Percentiles rank a stretch among this genome's conserved stretches.
phyloP scores from a whole-genome alignment of 2,329 filamentous ascomycete genomes.

The Dothideomycetidae sp. region DNA sequence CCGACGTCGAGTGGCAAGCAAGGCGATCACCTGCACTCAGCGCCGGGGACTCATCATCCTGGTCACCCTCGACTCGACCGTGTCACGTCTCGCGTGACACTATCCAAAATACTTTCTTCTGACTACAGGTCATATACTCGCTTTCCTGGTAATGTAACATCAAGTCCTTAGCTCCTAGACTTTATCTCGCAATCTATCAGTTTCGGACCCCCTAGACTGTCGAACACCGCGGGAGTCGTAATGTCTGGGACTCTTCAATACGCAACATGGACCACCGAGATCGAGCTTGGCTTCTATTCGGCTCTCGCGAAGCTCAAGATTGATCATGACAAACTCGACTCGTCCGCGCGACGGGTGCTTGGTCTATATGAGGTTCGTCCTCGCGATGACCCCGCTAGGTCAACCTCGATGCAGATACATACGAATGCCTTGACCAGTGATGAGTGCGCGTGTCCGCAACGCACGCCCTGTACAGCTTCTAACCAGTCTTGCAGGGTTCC shows the following conservation, averaged over 20 bases:
- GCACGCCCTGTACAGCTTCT: background rate
- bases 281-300: conserved; percentile 90
- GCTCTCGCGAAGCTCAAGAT: conserved; percentile 88
- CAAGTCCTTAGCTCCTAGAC: too few relatives aligned
- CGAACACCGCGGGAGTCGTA: too few relatives aligned
- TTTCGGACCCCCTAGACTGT: too few relatives aligned
- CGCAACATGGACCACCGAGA: conserved; percentile 81
- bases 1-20: too few relatives aligned
- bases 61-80: too few relatives aligned
- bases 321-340: conserved; percentile 92
- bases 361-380: conserved; percentile 79
- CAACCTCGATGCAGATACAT: conserved; percentile 79
- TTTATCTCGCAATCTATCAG: too few relatives aligned
- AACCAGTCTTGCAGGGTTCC: conserved; percentile 40
- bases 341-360: conserved; percentile 72
- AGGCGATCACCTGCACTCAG: too few relatives aligned
- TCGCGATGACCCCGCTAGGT: conserved; percentile 55
- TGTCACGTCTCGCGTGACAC: too few relatives aligned
- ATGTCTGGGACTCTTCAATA: conserved; percentile 47
- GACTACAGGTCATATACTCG: too few relatives aligned
- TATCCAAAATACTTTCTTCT: too few relatives aligned
- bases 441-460: conserved; percentile 44
- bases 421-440: conserved; percentile 72
- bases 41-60: too few relatives aligned
- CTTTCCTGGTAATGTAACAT: too few relatives aligned